Evolutionary conservation across 345 rosid genomes (phyloP).

Genomic region (Erysimum cheiranthoides): DNA sequence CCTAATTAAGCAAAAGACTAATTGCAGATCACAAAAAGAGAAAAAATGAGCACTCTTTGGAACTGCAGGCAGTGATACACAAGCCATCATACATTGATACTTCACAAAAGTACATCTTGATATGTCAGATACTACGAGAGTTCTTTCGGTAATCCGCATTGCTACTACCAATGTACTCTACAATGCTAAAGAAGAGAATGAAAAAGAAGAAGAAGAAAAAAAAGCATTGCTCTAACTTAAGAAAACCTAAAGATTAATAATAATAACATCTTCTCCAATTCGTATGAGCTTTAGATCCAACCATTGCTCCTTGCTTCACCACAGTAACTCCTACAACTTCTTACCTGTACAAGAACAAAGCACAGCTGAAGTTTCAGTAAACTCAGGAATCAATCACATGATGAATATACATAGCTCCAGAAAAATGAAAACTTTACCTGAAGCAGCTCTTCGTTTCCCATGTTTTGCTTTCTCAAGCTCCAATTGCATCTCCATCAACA

Average conservation of each 20-base stretch:
- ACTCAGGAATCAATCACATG: not conserved
- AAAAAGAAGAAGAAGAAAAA: not conserved
- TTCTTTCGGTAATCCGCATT: slow-evolving; percentile 35
- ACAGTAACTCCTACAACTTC: slow-evolving; percentile 41
- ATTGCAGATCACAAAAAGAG: slow-evolving; percentile 22
- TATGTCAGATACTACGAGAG: slow-evolving; percentile 40
- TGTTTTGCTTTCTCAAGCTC: slow-evolving; percentile 65
- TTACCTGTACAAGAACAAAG: slow-evolving; percentile 30
- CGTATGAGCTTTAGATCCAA: slow-evolving; percentile 33
- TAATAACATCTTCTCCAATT: slow-evolving; percentile 43
- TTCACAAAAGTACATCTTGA: slow-evolving; percentile 46
- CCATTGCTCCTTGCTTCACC: slow-evolving; percentile 37
- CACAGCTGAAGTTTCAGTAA: slow-evolving; percentile 22
- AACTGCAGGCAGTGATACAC: slow-evolving; percentile 32
- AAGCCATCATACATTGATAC: slow-evolving; percentile 48
- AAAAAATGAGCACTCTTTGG: not conserved
- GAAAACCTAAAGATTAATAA: slow-evolving; percentile 39
- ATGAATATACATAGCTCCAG: not conserved
- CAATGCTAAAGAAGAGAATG: slow-evolving; percentile 25
- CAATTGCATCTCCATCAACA: slow-evolving; percentile 71
- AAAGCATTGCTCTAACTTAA: slow-evolving; percentile 37
- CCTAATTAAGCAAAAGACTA: slow-evolving; percentile 26
- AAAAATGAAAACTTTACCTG: slow-evolving; percentile 47
- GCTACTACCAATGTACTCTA: slow-evolving; percentile 43
- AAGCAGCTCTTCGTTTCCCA: slow-evolving; percentile 39